Conservation (phyloP, 140 eudicot genomes). For the Ambrosia hybrid region DNA sequence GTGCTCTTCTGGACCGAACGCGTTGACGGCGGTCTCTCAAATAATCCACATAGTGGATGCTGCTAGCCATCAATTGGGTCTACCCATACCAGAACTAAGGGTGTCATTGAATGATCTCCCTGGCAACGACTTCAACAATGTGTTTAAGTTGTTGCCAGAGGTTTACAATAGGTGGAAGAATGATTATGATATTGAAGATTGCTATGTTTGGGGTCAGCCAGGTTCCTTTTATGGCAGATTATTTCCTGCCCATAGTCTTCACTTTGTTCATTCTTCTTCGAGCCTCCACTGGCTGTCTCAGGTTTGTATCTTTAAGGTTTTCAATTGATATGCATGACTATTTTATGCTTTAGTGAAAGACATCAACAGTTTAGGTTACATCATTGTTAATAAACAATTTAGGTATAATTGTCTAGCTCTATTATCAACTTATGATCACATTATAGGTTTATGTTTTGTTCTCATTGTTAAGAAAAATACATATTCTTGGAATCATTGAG, state of each 20-base stretch:
- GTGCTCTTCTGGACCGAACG: conserved; percentile 74
- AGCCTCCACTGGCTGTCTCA: conserved; percentile 82
- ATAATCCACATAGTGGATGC: conserved; percentile 33
- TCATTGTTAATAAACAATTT: neutral
- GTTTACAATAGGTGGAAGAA: conserved; percentile 31
- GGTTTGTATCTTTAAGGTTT: conserved; percentile 32
- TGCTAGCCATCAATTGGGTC: conserved; percentile 19
- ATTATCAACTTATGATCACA: no score
- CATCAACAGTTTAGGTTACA: neutral
- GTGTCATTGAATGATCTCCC: conserved; percentile 68
- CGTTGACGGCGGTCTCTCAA: conserved; percentile 35
- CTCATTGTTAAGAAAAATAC: no score
- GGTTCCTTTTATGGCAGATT: conserved; percentile 71
- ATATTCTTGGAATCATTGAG: neutral
- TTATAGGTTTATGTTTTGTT: no score
- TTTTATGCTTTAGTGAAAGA: neutral
- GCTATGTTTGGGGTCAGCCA: conserved; percentile 50
- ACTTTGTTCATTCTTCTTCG: conserved; percentile 72
- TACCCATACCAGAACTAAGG: conserved; percentile 42
- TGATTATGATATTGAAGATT: conserved; percentile 42
- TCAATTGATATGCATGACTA: neutral
- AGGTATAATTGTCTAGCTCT: no score
- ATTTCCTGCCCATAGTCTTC: conserved; percentile 50
- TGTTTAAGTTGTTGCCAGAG: conserved; percentile 43
- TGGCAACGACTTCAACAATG: conserved; percentile 62